These are phyloP conservation scores for Buddleja alternifolia DNA, from an alignment of 257 asterid species.

Conservation along the genomic window DNA sequence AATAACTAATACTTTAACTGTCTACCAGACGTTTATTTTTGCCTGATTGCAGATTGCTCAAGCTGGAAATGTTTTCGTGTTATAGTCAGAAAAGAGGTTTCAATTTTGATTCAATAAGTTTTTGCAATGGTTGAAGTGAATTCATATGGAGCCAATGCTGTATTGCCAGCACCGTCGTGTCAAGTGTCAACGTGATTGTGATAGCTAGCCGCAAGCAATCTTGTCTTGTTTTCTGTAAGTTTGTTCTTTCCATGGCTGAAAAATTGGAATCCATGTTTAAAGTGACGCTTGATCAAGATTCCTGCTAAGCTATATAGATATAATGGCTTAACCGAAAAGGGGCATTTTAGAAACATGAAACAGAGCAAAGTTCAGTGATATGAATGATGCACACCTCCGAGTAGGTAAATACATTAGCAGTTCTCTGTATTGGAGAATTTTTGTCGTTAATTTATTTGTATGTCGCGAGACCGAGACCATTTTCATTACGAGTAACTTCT, in stretches of 20 bases:
- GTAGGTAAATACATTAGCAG: no score
- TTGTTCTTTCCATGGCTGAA: not conserved
- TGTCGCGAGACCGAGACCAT: no score
- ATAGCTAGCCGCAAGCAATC: not conserved
- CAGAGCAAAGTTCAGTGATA: no score
- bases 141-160: not conserved
- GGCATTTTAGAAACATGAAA: no score
- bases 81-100: no score
- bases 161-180: not conserved
- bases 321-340: no score
- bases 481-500: no score
- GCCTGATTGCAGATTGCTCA: not conserved
- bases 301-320: no score
- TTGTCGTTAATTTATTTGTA: no score
- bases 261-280: not conserved
- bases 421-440: no score
- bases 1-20: not conserved
- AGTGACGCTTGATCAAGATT: no score
- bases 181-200: not conserved
- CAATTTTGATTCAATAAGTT: not conserved
- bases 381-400: no score
- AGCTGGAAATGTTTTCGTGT: not conserved
- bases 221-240: not conserved
- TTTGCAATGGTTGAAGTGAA: constrained; percentile 2
- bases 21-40: not conserved